Evolutionary conservation across 495 filamentous ascomycete species (phyloP).

Genomic region (Podospora bellae-mahoneyi): DNA sequence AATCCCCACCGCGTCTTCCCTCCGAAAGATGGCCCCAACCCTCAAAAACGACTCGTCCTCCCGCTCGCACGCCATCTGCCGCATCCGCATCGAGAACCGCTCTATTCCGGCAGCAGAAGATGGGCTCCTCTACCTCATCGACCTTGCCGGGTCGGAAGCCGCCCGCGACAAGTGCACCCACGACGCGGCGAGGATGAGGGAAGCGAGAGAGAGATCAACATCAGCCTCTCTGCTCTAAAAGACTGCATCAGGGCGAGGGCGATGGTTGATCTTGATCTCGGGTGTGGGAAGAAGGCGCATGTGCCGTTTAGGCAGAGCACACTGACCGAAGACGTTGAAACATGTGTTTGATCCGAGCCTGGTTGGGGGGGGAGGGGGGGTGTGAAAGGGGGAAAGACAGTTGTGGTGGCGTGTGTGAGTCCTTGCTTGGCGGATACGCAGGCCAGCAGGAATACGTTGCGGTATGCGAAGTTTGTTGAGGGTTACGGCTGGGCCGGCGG

Average conservation of each 20-base stretch:
- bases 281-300: slow-evolving; percentile 18
- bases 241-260: slow-evolving; percentile 40
- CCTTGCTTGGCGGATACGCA: slow-evolving; percentile 26
- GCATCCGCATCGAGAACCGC: slow-evolving; percentile 42
- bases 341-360: slow-evolving; percentile 29
- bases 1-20: slow-evolving; percentile 26
- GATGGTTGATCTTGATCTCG: slow-evolving; percentile 16
- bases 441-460: slow-evolving; percentile 29
- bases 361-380: neutral
- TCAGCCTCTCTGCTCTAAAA: slow-evolving; percentile 40
- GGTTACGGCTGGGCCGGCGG: slow-evolving; percentile 13
- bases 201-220: slow-evolving; percentile 47
- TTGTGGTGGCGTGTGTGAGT: slow-evolving; percentile 30
- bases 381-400: slow-evolving; percentile 16
- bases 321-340: slow-evolving; percentile 31
- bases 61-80: slow-evolving; percentile 48
- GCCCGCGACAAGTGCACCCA: slow-evolving; percentile 33
- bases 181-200: slow-evolving; percentile 36
- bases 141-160: slow-evolving; percentile 48
- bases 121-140: slow-evolving; percentile 45
- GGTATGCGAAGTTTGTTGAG: slow-evolving; percentile 27
- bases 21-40: slow-evolving; percentile 28
- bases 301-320: slow-evolving; percentile 29
- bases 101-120: slow-evolving; percentile 23
- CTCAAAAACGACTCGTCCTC: slow-evolving; percentile 46